Evolutionary conservation across 2,329 filamentous ascomycete species (phyloP), one percentile per base, ranked within the genome.

Genomic region (Diaporthe sp.): DNA sequence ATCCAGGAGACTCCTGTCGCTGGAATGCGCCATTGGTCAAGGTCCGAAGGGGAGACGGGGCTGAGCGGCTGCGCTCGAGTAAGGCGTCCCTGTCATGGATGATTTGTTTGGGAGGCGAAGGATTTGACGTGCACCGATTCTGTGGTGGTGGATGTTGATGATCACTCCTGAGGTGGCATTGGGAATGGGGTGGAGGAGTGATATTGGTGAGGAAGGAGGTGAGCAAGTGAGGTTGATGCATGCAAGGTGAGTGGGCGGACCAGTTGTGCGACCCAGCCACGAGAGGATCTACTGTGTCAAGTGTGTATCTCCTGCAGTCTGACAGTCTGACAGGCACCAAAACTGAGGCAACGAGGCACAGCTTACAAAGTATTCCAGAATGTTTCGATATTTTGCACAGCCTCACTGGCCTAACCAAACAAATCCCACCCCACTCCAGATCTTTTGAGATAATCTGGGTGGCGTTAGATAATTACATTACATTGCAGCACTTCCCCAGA

Each of bases 1-100:
- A 73, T 88, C 86, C 30, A 91, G 81, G 32, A 91, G 82, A 27
- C 85, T 86, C 75, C 82, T 85, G 77, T 90, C 88, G 19, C 58
- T 39, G 17, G 70, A 51, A 37, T 70, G 68, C 30, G 74, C 72
- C 74, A 75, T 75, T 66, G 47, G 61, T 69, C 55, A 42, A 30
- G 30, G 10, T 32, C n/a, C 32, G 53, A 25, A 15, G 37, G 30
- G 50, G 13, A 12, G 44, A 37, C 9, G 66, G 51, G 51, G 63
- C 59, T 53, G 44, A 63, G 56, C 25, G 17, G 44, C 0, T 25
- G 32, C 30, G 44, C 47, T 63, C 47, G 50, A 61, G 32, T 71
- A 51, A 71, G 56, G 44, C 5, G 44, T 12, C 17, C 27, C 13
- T 63, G 32, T 53, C 22, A 25, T 10, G 47, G 42, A 30, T 32